These are phyloP conservation scores for Fusarium duplospermum DNA, from an alignment of 2,329 filamentous ascomycete genomes.

Conservation along the genomic window DNA sequence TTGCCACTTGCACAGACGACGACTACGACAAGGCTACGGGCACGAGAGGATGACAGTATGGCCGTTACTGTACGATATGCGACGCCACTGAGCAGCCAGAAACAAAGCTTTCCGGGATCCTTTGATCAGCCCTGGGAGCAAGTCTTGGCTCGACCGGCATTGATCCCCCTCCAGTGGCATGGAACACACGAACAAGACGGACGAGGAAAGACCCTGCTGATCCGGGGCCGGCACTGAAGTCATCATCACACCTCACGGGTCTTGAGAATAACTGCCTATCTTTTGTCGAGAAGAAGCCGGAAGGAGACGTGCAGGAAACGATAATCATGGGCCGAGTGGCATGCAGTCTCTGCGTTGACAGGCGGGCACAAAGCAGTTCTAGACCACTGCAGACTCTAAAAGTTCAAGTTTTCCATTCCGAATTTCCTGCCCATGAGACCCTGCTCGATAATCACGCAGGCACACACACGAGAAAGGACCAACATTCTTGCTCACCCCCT, in stretches of 20 bases:
- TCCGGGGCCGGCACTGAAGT: constrained; percentile 38
- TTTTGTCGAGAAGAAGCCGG: constrained; percentile 19
- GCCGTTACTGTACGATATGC: constrained; percentile 14
- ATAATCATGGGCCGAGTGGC: constrained; percentile 24
- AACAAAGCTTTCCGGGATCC: neutral
- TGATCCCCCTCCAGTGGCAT: neutral
- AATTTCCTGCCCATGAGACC: constrained; percentile 26
- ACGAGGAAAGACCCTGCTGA: constrained; percentile 43
- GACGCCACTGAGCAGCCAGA: neutral
- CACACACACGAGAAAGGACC: constrained; percentile 2
- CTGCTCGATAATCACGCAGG: constrained; percentile 10
- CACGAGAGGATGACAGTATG: constrained; percentile 32
- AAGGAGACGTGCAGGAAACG: constrained; percentile 27
- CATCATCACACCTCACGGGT: constrained; percentile 26
- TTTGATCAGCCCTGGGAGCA: neutral
- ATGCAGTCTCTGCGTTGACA: neutral
- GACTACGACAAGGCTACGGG: constrained; percentile 13
- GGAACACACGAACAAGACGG: constrained; percentile 5
- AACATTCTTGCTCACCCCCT: constrained; percentile 5
- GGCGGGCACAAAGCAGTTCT: neutral
- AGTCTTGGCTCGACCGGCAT: constrained; percentile 17
- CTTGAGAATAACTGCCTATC: neutral
- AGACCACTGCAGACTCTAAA: neutral
- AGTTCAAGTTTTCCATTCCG: constrained; percentile 7
- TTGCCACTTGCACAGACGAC: constrained; percentile 12